Evolutionary conservation across 2,329 filamentous ascomycete genomes (phyloP).

Genomic region (Verticillium nubilum): DNA sequence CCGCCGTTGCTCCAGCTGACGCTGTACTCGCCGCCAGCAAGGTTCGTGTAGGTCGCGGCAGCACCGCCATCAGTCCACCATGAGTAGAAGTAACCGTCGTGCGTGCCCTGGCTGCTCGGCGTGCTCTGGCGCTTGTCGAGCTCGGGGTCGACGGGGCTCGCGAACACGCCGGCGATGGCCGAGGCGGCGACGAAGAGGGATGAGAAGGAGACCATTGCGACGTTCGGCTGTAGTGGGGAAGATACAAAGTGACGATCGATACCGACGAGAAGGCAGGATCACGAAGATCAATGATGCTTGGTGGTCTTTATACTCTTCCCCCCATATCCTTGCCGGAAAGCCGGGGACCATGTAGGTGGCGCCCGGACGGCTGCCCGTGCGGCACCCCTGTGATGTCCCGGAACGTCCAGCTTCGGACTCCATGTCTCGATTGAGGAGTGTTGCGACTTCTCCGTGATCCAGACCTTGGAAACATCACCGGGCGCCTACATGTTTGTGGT

Average conservation of each 20-base stretch:
- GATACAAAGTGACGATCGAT: neutral
- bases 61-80: conserved; percentile 43
- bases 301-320: neutral
- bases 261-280: neutral
- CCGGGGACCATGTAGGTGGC: neutral
- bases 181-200: conserved; percentile 1
- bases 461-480: neutral
- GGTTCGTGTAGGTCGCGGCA: conserved; percentile 35
- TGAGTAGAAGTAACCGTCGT: conserved; percentile 41
- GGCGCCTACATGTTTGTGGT: neutral
- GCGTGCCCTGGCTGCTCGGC: conserved; percentile 27
- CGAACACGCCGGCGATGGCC: conserved; percentile 9
- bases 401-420: neutral
- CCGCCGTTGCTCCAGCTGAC: conserved; percentile 38
- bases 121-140: conserved; percentile 15
- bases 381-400: neutral
- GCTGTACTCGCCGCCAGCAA: conserved; percentile 34
- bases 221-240: neutral
- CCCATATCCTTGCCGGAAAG: neutral
- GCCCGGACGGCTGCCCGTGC: neutral
- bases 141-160: conserved; percentile 6
- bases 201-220: neutral
- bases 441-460: neutral
- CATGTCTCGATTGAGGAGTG: neutral
- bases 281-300: neutral